These are phyloP conservation scores for Leccinum barrowsii DNA, from an alignment of 768 basidiomycete species.

Conservation along the genomic window DNA sequence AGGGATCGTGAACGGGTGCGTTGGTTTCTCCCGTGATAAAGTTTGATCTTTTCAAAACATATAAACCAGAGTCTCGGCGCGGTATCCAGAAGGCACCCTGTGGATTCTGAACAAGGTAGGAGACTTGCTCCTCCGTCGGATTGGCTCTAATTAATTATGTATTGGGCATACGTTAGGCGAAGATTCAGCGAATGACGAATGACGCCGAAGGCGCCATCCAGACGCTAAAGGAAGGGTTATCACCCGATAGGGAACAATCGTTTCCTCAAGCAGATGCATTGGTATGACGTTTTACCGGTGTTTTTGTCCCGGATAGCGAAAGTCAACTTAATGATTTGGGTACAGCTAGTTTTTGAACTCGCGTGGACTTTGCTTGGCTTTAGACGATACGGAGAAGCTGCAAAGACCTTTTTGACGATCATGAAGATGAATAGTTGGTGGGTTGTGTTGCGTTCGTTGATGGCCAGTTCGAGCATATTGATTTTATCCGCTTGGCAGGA, in stretches of 20 bases:
- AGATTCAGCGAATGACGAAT: slow-evolving; percentile 68
- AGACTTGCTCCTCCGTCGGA: not conserved
- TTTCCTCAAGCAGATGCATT: slow-evolving; percentile 74
- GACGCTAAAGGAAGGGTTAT: slow-evolving; percentile 56
- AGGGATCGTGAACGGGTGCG: slow-evolving; percentile 61
- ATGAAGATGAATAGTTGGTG: slow-evolving; percentile 71
- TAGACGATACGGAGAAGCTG: slow-evolving; percentile 62
- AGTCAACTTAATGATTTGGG: not conserved
- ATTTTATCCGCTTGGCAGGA: slow-evolving; percentile 40
- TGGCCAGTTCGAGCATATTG: not conserved
- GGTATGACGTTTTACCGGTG: slow-evolving; percentile 31
- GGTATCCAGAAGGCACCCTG: slow-evolving; percentile 64
- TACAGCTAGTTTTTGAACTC: slow-evolving; percentile 69
- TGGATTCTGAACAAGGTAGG: slow-evolving; percentile 72
- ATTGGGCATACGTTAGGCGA: slow-evolving; percentile 45
- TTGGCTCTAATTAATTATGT: not conserved
- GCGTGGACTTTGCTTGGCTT: slow-evolving; percentile 72
- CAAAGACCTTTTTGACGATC: slow-evolving; percentile 60
- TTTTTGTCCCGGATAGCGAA: not conserved
- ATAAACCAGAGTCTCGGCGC: slow-evolving; percentile 42
- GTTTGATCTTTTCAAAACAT: not conserved
- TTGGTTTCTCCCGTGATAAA: not conserved
- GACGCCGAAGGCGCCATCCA: slow-evolving; percentile 64
- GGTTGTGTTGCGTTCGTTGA: slow-evolving; percentile 13
- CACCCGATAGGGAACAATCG: slow-evolving; percentile 44